Conservation (phyloP, 2,329 filamentous ascomycete species). For the Claviceps maximensis region DNA sequence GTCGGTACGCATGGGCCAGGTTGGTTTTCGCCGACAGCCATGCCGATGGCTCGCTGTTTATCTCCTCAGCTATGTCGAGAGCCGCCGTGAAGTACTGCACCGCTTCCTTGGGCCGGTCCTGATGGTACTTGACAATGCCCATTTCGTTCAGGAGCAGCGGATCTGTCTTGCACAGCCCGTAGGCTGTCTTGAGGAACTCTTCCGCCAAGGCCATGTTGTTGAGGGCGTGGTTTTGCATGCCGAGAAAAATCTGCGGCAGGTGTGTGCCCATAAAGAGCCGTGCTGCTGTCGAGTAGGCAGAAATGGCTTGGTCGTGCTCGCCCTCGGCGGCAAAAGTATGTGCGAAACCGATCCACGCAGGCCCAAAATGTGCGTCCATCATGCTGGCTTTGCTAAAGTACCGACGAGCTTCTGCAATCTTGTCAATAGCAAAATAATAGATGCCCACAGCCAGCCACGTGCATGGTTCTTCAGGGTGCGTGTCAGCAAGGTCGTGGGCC, state of each 20-base stretch:
- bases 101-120: slow-evolving; percentile 64
- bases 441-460: slow-evolving; percentile 90
- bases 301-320: slow-evolving; percentile 96
- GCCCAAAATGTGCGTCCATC: slow-evolving; percentile 94
- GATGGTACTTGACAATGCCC: slow-evolving; percentile 90
- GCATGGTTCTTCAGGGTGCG: slow-evolving; percentile 79
- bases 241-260: slow-evolving; percentile 85
- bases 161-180: slow-evolving; percentile 69
- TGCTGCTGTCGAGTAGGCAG: slow-evolving; percentile 90
- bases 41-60: slow-evolving; percentile 68
- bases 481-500: slow-evolving; percentile 83
- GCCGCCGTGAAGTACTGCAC: slow-evolving; percentile 67
- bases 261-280: slow-evolving; percentile 94
- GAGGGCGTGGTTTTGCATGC: slow-evolving; percentile 95
- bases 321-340: slow-evolving; percentile 97
- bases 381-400: slow-evolving; percentile 97
- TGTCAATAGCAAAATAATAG: slow-evolving; percentile 82
- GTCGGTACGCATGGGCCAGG: slow-evolving; percentile 74
- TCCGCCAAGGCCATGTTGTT: slow-evolving; percentile 91
- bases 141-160: slow-evolving; percentile 90
- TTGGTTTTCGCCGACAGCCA: slow-evolving; percentile 81
- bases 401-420: slow-evolving; percentile 82
- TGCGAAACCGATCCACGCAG: slow-evolving; percentile 97
- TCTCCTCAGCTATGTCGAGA: slow-evolving; percentile 63
- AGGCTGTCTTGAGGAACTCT: slow-evolving; percentile 87